phyloP scores from a whole-genome alignment of 306 rosid genomes.

The Abrus precatorius region DNA sequence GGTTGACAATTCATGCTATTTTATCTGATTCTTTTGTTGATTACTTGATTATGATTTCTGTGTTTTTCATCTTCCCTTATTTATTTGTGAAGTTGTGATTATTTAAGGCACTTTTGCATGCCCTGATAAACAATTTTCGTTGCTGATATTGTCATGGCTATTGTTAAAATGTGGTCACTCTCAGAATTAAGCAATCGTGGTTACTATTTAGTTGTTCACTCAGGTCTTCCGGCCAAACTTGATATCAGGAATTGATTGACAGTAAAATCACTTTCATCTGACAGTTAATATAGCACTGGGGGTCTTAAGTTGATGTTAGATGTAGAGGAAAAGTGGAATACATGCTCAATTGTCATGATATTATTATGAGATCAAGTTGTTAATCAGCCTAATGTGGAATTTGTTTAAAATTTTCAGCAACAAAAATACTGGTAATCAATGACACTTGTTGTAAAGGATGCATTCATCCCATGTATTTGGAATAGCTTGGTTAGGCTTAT shows the following conservation, averaged over 20 bases:
- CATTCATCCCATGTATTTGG: neutral
- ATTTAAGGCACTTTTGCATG: neutral
- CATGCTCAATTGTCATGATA: neutral
- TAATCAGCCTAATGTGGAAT: neutral
- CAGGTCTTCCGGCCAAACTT: neutral
- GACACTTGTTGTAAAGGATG: neutral
- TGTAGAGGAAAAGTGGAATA: neutral
- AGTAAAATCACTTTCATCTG: neutral
- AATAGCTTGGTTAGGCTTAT: neutral
- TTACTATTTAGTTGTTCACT: neutral
- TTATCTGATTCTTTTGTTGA: conserved; percentile 31
- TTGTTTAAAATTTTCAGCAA: neutral
- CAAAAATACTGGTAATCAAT: neutral
- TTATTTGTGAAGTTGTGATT: conserved; percentile 21
- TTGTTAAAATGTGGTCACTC: neutral
- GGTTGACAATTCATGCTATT: conserved; percentile 20
- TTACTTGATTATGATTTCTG: conserved; percentile 23
- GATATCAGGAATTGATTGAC: neutral
- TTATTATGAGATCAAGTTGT: neutral
- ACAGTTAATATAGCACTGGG: neutral
- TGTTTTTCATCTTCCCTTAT: neutral
- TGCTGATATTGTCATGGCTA: conserved; percentile 10
- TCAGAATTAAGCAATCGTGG: neutral
- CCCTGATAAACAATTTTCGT: neutral
- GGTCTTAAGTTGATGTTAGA: neutral